Evolutionary conservation across 148 eudicot species (phyloP).

Genomic region (Arbutus unedo): DNA sequence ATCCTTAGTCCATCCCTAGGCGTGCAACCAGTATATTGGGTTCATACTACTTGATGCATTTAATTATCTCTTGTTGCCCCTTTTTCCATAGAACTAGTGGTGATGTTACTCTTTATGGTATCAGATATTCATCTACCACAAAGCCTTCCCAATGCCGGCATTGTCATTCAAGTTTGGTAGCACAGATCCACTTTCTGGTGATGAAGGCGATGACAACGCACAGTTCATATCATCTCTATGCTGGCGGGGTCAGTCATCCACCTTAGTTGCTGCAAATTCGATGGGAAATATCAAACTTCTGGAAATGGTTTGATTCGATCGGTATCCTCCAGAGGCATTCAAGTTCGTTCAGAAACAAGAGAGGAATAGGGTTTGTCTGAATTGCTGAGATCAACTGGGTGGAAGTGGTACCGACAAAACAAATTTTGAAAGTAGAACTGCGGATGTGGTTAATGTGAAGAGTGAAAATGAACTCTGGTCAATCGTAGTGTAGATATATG

Average conservation of each 20-base stretch:
- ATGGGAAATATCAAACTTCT: constrained; percentile 79
- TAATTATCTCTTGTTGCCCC: background rate
- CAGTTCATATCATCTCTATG: constrained; percentile 94
- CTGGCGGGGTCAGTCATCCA: constrained; percentile 84
- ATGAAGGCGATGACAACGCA: constrained; percentile 57
- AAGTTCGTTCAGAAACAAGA: background rate
- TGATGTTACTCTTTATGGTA: constrained; percentile 6
- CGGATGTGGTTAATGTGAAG: constrained; percentile 15
- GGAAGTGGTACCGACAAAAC: constrained; percentile 14
- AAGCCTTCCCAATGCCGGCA: constrained; percentile 93
- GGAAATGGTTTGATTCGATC: constrained; percentile 64
- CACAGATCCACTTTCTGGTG: constrained; percentile 61
- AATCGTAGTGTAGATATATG: constrained; percentile 18
- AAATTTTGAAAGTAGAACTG: constrained; percentile 21
- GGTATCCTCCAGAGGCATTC: background rate
- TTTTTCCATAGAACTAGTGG: background rate
- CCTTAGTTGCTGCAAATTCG: constrained; percentile 91
- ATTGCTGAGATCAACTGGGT: constrained; percentile 1
- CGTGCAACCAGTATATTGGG: background rate
- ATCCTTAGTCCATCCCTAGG: background rate
- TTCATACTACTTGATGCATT: background rate
- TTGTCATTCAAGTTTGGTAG: constrained; percentile 63
- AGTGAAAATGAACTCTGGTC: constrained; percentile 6
- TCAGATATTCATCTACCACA: constrained; percentile 87
- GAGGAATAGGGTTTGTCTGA: background rate